These are phyloP conservation scores for Sisymbrium altissimum DNA, from an alignment of 345 rosid species.

Conservation along the genomic window DNA sequence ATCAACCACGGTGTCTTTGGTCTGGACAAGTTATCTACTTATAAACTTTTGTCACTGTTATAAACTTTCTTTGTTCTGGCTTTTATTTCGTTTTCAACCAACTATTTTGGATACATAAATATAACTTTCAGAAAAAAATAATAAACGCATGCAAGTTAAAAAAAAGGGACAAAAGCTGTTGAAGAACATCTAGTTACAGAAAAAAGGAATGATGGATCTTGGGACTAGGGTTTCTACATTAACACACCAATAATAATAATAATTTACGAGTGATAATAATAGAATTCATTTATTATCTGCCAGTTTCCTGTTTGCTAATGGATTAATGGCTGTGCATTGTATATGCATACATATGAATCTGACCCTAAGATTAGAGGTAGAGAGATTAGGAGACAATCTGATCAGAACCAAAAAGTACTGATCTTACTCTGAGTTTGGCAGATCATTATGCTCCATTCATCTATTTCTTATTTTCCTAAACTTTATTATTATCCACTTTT, in stretches of 20 bases:
- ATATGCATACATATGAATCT: slow-evolving; percentile 16
- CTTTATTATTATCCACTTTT: background rate
- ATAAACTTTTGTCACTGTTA: too few relatives aligned
- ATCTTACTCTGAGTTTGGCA: slow-evolving; percentile 28
- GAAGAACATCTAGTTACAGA: slow-evolving; percentile 33
- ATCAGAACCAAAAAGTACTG: slow-evolving; percentile 21
- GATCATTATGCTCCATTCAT: slow-evolving; percentile 5
- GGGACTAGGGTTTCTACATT: slow-evolving; percentile 33
- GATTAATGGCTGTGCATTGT: background rate
- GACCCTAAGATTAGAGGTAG: slow-evolving; percentile 29
- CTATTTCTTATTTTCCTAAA: background rate
- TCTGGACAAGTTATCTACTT: background rate
- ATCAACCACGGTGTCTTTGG: background rate
- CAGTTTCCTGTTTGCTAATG: slow-evolving; percentile 34
- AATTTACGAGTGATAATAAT: background rate
- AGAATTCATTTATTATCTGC: slow-evolving; percentile 27
- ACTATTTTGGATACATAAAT: background rate
- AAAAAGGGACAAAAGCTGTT: slow-evolving; percentile 31
- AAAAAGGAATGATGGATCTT: slow-evolving; percentile 31
- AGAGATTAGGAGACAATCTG: slow-evolving; percentile 33
- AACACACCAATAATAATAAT: slow-evolving; percentile 26
- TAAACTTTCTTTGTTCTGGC: background rate
- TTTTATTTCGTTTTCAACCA: background rate
- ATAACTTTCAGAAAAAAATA: background rate
- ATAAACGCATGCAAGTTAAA: too few relatives aligned